Conservation (phyloP, 225 moss, liverwort and hornwort genomes). For the Sphagnum tenellum region DNA sequence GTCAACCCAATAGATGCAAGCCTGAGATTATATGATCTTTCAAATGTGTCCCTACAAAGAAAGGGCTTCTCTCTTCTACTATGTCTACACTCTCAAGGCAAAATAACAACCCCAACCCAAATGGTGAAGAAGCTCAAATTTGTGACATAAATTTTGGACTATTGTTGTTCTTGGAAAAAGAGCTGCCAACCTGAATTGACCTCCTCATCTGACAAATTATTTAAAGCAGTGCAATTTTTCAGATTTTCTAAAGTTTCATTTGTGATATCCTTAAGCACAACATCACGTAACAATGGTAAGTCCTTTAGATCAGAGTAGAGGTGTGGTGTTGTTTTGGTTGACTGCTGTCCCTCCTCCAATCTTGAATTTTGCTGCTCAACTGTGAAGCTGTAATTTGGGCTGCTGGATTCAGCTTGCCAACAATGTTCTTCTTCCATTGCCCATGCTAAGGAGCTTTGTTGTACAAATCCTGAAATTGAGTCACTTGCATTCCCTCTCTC, state of each 20-base stretch:
- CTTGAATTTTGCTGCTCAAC: slow-evolving; percentile 17
- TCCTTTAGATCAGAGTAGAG: slow-evolving; percentile 34
- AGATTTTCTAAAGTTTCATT: slow-evolving; percentile 18
- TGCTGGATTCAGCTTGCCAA: slow-evolving; percentile 33
- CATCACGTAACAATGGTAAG: slow-evolving; percentile 33
- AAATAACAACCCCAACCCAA: too few relatives aligned
- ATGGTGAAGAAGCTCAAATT: too few relatives aligned
- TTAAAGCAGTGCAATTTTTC: slow-evolving; percentile 20
- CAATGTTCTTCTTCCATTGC: slow-evolving; percentile 15
- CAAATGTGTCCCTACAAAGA: too few relatives aligned
- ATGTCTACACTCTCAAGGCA: too few relatives aligned
- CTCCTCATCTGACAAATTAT: slow-evolving; percentile 27
- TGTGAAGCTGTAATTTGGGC: slow-evolving; percentile 18
- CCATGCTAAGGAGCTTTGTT: slow-evolving; percentile 28
- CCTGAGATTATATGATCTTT: too few relatives aligned
- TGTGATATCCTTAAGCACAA: slow-evolving; percentile 28
- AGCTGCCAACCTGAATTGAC: slow-evolving; percentile 49
- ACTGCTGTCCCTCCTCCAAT: slow-evolving; percentile 18
- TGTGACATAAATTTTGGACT: too few relatives aligned
- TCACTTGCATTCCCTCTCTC: slow-evolving; percentile 35
- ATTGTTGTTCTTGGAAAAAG: slow-evolving; percentile 26
- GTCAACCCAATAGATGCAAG: too few relatives aligned
- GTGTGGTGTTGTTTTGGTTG: slow-evolving; percentile 21
- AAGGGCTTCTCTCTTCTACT: too few relatives aligned
- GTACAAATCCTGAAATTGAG: slow-evolving; percentile 22